Evolutionary conservation across 163 green algal species (phyloP), one percentile per base, ranked within the genome.

Genomic region (Scenedesmus sp.): DNA sequence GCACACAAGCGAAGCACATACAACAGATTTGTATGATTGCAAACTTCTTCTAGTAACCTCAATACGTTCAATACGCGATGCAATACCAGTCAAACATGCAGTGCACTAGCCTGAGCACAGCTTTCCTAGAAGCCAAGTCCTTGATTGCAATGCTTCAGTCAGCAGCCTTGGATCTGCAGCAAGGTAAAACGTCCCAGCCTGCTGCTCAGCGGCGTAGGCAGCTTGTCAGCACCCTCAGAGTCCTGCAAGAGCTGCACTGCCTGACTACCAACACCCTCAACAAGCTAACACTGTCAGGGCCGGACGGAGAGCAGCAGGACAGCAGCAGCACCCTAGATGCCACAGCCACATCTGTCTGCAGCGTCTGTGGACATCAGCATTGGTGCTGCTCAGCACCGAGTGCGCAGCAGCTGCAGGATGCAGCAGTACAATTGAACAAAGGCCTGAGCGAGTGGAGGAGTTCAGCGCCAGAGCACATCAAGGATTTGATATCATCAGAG

Each of bases 371-470:
- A 23, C 12, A 16, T 9, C 34, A 15, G 82, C 82, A 87, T 20
- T n/a, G n/a, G n/a, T 70, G 82, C 3, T 46, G 57, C 6, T 18
- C 82, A 87, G 54, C 52, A 34, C 18, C 54, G 1, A 55, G 23
- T 87, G 82, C 70, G 9, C 23, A 87, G 82, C 82, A 87, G 54
- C 82, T 87, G 82, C 70, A 79, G 70, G 70, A 79, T 79, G 70
- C 70, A 13, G 70, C 70, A 52, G 20, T 23, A 52, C 70, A 79
- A 52, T 1, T 79, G 2, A 6, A 79, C 4, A 52, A 79, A 13
- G 23, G 23, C 70, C 70, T 79, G 23, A 34, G 6, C 16, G 52
- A 87, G 54, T 87, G 82, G 52, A 67, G 18, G 18, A 7, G 9
- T 20, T n/a, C 52, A 54, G 9, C 70, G 56, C 82, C 82, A 54